phyloP scores from a whole-genome alignment of 2,329 filamentous ascomycete species.

The Pseudogymnoascus sp. region DNA sequence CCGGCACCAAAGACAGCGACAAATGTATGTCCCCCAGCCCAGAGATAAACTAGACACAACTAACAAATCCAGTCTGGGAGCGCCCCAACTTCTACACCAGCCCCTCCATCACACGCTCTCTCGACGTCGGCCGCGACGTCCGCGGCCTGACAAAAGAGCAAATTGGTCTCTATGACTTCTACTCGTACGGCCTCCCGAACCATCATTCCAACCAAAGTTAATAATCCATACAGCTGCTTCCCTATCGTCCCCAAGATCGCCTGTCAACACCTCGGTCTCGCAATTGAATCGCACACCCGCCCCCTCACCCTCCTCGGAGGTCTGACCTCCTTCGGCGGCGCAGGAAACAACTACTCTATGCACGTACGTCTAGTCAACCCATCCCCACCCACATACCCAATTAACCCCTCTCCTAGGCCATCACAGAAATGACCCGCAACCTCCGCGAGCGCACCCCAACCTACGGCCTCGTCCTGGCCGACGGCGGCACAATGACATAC shows the following conservation, averaged over 20 bases:
- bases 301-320: constrained; percentile 58
- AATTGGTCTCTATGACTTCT: constrained; percentile 58
- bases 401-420: constrained; percentile 29
- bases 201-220: background rate
- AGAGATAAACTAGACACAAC: constrained; percentile 8
- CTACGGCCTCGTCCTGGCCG: constrained; percentile 53
- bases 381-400: background rate
- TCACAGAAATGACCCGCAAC: constrained; percentile 49
- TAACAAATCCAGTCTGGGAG: constrained; percentile 48
- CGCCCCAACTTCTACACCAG: constrained; percentile 52
- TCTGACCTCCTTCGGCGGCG: constrained; percentile 62
- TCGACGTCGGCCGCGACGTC: constrained; percentile 46
- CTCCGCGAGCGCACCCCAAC: constrained; percentile 39
- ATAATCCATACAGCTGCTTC: constrained; percentile 47
- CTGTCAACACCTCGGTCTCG: constrained; percentile 50
- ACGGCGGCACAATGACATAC: constrained; percentile 60
- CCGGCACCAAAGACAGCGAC: constrained; percentile 51
- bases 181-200: constrained; percentile 38
- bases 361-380: constrained; percentile 39
- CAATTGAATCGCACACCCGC: constrained; percentile 39
- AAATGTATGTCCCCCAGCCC: constrained; percentile 39
- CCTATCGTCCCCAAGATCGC: constrained; percentile 64
- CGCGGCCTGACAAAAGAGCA: constrained; percentile 43
- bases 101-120: constrained; percentile 49
- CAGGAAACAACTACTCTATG: constrained; percentile 66